phyloP scores from a whole-genome alignment of 352 stramenopile genomes.

The Pythium chondricola region DNA sequence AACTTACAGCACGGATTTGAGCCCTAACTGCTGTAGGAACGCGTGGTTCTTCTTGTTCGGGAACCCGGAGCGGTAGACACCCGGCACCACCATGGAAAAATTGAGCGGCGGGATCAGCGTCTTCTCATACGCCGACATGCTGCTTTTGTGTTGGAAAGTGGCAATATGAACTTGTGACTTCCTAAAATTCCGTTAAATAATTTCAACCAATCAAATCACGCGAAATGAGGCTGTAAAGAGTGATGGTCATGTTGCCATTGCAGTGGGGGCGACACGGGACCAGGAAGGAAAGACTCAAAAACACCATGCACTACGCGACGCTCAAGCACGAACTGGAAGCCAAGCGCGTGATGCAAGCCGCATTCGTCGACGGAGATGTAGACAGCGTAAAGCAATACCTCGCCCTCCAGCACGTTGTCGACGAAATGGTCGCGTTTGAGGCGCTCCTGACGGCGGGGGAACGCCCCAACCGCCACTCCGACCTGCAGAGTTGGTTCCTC shows the following conservation, averaged over 20 bases:
- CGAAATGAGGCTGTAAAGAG: too few species aligned
- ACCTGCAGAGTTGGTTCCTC: neutral
- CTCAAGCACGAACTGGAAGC: neutral
- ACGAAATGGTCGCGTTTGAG: neutral
- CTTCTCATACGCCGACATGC: conserved; percentile 83
- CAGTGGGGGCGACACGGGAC: neutral
- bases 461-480: too few species aligned
- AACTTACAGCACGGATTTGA: conserved; percentile 85
- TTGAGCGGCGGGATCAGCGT: conserved; percentile 86
- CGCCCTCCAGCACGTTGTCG: neutral
- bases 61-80: conserved; percentile 85
- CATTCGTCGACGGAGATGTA: neutral
- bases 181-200: neutral
- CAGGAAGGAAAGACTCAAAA: neutral
- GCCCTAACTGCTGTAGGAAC: conserved; percentile 79
- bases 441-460: neutral
- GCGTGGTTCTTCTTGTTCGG: conserved; percentile 85
- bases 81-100: conserved; percentile 86
- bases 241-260: too few species aligned
- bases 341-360: neutral
- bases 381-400: neutral
- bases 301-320: neutral
- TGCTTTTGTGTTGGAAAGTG: neutral
- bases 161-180: neutral
- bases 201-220: conserved; percentile 3